Evolutionary conservation across 2,329 filamentous ascomycete species (phyloP).

Genomic region (Ceratocystis eucalypticola): DNA sequence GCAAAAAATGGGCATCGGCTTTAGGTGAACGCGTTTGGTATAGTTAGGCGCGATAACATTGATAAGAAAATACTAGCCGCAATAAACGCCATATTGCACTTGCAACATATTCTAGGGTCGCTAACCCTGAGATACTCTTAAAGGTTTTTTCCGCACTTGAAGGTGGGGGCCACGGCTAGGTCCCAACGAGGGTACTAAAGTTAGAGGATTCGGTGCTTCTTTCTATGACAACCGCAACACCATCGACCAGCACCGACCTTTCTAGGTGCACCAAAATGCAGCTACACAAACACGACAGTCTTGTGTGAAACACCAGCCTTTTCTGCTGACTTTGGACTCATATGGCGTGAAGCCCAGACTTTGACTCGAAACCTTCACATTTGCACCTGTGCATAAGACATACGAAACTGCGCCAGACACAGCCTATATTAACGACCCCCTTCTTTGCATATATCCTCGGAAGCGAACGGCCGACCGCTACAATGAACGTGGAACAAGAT

Average conservation of each 20-base stretch:
- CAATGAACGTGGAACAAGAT: constrained; percentile 8
- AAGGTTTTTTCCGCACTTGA: neutral
- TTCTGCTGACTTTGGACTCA: neutral
- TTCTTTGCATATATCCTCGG: neutral
- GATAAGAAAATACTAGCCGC: neutral
- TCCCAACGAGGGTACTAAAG: neutral
- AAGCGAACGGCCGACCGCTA: constrained; percentile 8
- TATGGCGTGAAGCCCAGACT: neutral
- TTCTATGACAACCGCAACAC: neutral
- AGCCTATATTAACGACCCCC: neutral
- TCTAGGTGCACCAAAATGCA: neutral
- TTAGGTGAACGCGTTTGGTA: neutral
- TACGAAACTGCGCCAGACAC: neutral
- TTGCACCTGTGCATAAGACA: neutral
- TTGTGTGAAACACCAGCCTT: neutral
- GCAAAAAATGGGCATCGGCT: neutral
- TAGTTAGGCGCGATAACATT: neutral
- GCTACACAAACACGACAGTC: neutral
- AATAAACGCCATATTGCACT: neutral
- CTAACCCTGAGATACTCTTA: neutral
- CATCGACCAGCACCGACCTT: neutral
- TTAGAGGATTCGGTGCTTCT: neutral
- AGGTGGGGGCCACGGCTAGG: neutral
- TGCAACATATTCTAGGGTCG: neutral
- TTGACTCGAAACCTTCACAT: neutral